Percentiles rank a stretch among this genome's conserved stretches.
Conservation (phyloP, 306 rosid genomes). For the Casuarina equisetifolia region DNA sequence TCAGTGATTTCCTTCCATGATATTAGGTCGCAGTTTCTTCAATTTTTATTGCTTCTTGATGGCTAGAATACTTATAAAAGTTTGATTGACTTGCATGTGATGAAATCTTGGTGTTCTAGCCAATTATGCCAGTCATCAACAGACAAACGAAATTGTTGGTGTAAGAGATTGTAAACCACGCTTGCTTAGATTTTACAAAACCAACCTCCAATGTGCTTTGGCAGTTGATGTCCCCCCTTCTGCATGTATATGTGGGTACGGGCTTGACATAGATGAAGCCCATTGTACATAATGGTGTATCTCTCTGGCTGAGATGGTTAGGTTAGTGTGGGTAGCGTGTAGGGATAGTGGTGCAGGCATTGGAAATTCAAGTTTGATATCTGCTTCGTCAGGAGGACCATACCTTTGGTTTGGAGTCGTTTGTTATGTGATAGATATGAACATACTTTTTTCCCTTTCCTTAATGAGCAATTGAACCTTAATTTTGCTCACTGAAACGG, state of each 20-base stretch:
- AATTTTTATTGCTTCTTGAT: not conserved
- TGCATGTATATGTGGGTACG: not conserved
- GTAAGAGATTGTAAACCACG: not conserved
- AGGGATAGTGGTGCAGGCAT: not conserved
- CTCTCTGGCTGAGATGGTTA: not conserved
- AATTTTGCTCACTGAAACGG: conserved; percentile 16
- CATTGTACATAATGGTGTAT: not conserved
- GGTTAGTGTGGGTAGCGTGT: not conserved
- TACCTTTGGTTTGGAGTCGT: not conserved
- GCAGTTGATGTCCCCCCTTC: not conserved
- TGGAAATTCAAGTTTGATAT: not conserved
- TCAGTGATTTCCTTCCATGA: not conserved
- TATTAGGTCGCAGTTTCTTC: not conserved
- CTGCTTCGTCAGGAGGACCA: not conserved
- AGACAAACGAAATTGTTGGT: not conserved
- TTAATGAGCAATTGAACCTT: conserved; percentile 1
- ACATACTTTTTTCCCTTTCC: not conserved
- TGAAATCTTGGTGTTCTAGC: not conserved
- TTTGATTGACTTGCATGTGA: not conserved
- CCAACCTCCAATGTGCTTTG: not conserved
- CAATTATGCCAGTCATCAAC: not conserved
- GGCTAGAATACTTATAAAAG: not conserved
- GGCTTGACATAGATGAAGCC: not conserved
- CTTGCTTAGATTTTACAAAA: not conserved
- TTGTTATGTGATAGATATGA: not conserved